A percentile compares a stretch with the other conserved stretches of the same genome.
Conservation (phyloP, 1,284 basidiomycete genomes). For the Singerocomus rubriflavus region DNA sequence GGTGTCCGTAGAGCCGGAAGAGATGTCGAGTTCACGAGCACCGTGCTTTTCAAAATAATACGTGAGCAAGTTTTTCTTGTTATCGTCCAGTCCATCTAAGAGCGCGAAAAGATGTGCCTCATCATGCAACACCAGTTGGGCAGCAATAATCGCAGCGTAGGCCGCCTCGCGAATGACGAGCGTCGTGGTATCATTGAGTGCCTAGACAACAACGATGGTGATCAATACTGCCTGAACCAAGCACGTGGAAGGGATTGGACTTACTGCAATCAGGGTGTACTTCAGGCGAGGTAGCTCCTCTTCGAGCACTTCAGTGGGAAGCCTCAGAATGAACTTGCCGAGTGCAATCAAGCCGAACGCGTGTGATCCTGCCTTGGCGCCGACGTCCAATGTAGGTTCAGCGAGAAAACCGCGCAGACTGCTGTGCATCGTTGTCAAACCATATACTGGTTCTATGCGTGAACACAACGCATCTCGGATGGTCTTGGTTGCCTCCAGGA, state of each 20-base stretch:
- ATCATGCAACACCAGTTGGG: slow-evolving; percentile 74
- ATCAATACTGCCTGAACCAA: not conserved
- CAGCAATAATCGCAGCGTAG: slow-evolving; percentile 75
- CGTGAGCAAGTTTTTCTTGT: slow-evolving; percentile 82
- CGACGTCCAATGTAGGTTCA: slow-evolving; percentile 43
- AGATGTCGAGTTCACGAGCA: slow-evolving; percentile 47
- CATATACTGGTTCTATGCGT: slow-evolving; percentile 77
- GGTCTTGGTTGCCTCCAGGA: slow-evolving; percentile 74
- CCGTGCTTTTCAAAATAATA: slow-evolving; percentile 84
- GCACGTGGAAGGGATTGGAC: slow-evolving; percentile 25
- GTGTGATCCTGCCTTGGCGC: slow-evolving; percentile 61
- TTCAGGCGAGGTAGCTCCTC: slow-evolving; percentile 78
- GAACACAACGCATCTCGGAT: slow-evolving; percentile 70
- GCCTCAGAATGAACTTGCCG: slow-evolving; percentile 73
- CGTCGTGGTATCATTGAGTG: slow-evolving; percentile 66
- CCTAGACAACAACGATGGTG: slow-evolving; percentile 38
- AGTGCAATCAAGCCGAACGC: slow-evolving; percentile 79
- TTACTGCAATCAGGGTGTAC: slow-evolving; percentile 62
- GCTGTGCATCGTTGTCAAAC: slow-evolving; percentile 75
- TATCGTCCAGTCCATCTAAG: slow-evolving; percentile 73
- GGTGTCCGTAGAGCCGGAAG: slow-evolving; percentile 28
- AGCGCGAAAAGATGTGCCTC: slow-evolving; percentile 77
- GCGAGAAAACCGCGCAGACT: slow-evolving; percentile 60
- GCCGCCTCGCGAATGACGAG: slow-evolving; percentile 78
- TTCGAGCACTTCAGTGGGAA: slow-evolving; percentile 79